A percentile compares a stretch with the other conserved stretches of the same genome.
phyloP scores from a whole-genome alignment of 78 protist genomes.

The Planoprotostelium fungivorum region DNA sequence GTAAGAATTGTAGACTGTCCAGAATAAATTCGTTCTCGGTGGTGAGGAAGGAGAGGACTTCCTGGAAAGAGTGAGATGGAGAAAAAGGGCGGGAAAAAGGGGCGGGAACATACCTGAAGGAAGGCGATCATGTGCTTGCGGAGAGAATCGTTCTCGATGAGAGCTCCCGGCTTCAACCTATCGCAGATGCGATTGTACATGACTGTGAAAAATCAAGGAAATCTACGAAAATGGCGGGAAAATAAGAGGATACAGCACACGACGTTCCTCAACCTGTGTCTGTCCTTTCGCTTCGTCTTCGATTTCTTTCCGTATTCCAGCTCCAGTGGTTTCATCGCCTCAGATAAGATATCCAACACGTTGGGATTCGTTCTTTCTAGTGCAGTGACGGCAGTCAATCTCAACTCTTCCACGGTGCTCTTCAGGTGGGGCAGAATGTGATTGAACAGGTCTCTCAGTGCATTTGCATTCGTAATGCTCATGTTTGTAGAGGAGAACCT shows the following conservation, averaged over 20 bases:
- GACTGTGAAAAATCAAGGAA: background rate
- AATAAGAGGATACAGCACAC: background rate
- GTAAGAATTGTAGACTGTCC: background rate
- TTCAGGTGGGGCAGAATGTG: conserved; percentile 41
- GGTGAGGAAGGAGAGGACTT: background rate
- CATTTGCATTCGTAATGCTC: background rate
- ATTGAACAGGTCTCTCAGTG: conserved; percentile 33
- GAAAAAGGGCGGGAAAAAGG: background rate
- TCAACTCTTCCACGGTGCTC: conserved; percentile 28
- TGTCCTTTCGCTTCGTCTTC: conserved; percentile 35
- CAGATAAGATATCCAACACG: conserved; percentile 45
- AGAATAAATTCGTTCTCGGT: background rate
- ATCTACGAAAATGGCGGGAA: background rate
- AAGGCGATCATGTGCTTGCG: background rate
- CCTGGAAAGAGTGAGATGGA: background rate
- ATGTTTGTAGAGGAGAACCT: background rate
- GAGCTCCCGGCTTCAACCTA: background rate
- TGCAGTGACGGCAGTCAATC: conserved; percentile 36
- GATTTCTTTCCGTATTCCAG: conserved; percentile 19
- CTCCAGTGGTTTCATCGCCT: conserved; percentile 42
- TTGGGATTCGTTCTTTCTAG: conserved; percentile 42
- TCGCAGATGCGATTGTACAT: conserved; percentile 1
- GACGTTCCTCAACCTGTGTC: background rate
- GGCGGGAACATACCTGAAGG: background rate
- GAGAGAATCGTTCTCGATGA: background rate